phyloP scores from a whole-genome alignment of 345 rosid genomes.

The Eucalyptus erythrocorys region DNA sequence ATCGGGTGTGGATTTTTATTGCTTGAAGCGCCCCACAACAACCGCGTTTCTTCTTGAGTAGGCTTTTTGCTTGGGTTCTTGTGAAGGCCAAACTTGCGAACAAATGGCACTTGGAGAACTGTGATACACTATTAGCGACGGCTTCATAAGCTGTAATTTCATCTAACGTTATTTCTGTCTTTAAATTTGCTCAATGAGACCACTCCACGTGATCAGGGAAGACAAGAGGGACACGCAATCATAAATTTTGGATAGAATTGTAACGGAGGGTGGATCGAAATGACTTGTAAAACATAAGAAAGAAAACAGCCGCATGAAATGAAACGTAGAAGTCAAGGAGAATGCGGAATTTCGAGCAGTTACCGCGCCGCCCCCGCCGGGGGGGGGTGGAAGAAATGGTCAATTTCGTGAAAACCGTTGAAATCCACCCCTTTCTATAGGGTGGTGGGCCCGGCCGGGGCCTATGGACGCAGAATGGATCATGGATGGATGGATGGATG shows the following conservation, averaged over 20 bases:
- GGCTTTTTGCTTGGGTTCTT: no score
- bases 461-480: background rate
- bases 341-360: background rate
- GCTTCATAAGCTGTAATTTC: fast-evolving
- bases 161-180: background rate
- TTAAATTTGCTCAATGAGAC: background rate
- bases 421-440: background rate
- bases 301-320: background rate
- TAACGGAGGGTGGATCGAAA: background rate
- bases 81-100: background rate
- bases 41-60: no score
- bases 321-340: background rate
- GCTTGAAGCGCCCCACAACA: no score
- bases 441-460: background rate
- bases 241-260: background rate
- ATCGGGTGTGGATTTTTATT: background rate
- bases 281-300: background rate
- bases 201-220: background rate
- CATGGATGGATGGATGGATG: background rate
- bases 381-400: background rate
- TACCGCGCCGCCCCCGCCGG: background rate
- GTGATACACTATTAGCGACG: no score
- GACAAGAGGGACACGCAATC: background rate
- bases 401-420: background rate
- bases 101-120: fast-evolving